phyloP scores from a whole-genome alignment of 2,329 filamentous ascomycete genomes.

The Periconia sp. region DNA sequence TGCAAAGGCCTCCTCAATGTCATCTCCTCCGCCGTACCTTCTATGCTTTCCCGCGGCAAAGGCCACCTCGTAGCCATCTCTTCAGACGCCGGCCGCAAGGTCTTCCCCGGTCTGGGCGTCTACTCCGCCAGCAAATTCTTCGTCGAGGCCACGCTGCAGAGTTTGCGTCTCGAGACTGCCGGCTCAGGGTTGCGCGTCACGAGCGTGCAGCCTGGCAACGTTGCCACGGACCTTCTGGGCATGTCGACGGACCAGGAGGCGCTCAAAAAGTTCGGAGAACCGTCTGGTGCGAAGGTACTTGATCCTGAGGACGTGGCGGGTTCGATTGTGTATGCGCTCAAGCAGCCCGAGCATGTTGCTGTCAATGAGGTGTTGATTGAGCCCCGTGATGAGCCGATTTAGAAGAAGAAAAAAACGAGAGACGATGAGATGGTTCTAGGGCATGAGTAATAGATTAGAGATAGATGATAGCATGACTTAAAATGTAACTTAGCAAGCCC shows the following conservation, averaged over 20 bases:
- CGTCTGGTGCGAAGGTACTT: conserved; percentile 74
- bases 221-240: conserved; percentile 69
- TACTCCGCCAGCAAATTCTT: conserved; percentile 87
- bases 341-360: conserved; percentile 73
- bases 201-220: conserved; percentile 75
- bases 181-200: conserved; percentile 74
- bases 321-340: conserved; percentile 73
- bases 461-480: no score
- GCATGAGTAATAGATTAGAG: background rate
- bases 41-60: conserved; percentile 68
- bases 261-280: conserved; percentile 76
- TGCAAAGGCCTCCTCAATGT: conserved; percentile 80
- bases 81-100: conserved; percentile 78
- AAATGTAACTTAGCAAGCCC: no score
- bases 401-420: background rate
- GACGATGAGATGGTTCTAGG: background rate
- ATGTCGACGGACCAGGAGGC: conserved; percentile 78
- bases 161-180: conserved; percentile 73
- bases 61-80: conserved; percentile 82
- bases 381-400: conserved; percentile 42
- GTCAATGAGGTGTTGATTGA: conserved; percentile 77
- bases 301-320: conserved; percentile 71
- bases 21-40: conserved; percentile 68
- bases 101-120: conserved; percentile 78
- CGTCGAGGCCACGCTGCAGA: conserved; percentile 78